phyloP scores from a whole-genome alignment of 257 asterid species.

The Hygrophila difformis region DNA sequence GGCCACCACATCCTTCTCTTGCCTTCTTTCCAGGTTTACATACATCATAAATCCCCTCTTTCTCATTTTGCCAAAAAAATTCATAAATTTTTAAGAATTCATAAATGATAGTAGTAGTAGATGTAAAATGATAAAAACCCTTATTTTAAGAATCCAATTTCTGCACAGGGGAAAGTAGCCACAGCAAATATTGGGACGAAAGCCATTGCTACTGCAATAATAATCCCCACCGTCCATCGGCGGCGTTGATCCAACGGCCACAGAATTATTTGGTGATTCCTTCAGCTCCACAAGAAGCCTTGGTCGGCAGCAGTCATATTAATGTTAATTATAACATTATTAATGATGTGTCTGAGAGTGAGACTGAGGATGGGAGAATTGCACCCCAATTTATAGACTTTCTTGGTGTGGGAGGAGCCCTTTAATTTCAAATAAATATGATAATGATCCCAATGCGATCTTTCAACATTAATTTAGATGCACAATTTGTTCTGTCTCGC shows the following conservation, averaged over 20 bases:
- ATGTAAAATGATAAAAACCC: slow-evolving; percentile 45
- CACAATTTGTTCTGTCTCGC: too few species aligned
- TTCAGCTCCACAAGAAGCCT: too few species aligned
- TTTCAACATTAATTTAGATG: background rate
- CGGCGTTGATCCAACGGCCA: background rate
- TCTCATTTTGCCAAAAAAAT: background rate
- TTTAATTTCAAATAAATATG: too few species aligned
- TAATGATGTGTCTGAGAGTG: too few species aligned
- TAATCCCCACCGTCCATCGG: background rate
- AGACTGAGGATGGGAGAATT: slow-evolving; percentile 28
- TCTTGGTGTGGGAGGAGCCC: slow-evolving; percentile 87
- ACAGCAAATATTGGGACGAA: slow-evolving; percentile 34
- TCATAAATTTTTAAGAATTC: slow-evolving; percentile 2
- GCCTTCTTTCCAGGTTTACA: slow-evolving; percentile 34
- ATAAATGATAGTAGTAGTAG: too few species aligned
- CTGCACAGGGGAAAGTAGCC: too few species aligned
- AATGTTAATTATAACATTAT: too few species aligned
- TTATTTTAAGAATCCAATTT: too few species aligned
- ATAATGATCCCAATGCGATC: too few species aligned
- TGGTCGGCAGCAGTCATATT: too few species aligned
- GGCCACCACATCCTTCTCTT: slow-evolving; percentile 27
- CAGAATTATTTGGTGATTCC: too few species aligned
- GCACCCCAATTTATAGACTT: slow-evolving; percentile 78
- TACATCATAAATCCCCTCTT: background rate
- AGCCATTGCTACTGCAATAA: slow-evolving; percentile 6